Base-by-base conservation (phyloP, 2,329 filamentous ascomycete genomes). In the Fonsecaea monophora region DNA sequence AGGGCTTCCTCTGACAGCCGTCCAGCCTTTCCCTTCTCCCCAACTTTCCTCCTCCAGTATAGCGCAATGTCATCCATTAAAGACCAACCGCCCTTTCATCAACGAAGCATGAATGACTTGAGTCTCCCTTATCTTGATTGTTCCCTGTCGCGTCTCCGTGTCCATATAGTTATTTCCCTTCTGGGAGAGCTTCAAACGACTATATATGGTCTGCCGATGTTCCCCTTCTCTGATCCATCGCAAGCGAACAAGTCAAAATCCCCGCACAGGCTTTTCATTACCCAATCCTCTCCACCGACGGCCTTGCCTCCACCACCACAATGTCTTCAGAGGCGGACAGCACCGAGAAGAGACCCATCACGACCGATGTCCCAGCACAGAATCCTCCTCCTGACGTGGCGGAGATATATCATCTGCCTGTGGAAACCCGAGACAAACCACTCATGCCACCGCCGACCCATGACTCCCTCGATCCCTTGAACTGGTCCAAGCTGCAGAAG, bases 401-500 rank as follows among this genome's bases (percentile, higher is more conserved):
- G n/a, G n/a, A 38, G 9, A 25, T 40, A 13, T 42, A 58, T 15
- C 55, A 58, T 42, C n/a, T 58, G 18, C 55, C 55, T 4, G 34
- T 40, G 13, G 55, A 54, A 25, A 21, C 50, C 15, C 32, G 50
- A 32, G 50, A 54, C 21, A 34, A 54, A 53, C 45, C 62, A 34
- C 63, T 75, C 7, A 65, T 75, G 21, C 76, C 75, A 15, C 69
- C 74, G 50, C 76, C 75, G 8, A 72, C 72, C 4, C 64, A 71
- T 15, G 70, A 72, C 37, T 64, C 68, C 21, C 40, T 71, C 13
- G 76, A 78, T 62, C 76, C 75, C 9, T 66, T 78, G 42, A 78
- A 77, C 55, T 78, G 77, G 76, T 73, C 72, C n/a, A 38, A 12
- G 9, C 30, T 54, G 34, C 62, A 64, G 35, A 73, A 73, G 38